Conservation (phyloP, 257 asterid genomes). For the Handroanthus guayacan region DNA sequence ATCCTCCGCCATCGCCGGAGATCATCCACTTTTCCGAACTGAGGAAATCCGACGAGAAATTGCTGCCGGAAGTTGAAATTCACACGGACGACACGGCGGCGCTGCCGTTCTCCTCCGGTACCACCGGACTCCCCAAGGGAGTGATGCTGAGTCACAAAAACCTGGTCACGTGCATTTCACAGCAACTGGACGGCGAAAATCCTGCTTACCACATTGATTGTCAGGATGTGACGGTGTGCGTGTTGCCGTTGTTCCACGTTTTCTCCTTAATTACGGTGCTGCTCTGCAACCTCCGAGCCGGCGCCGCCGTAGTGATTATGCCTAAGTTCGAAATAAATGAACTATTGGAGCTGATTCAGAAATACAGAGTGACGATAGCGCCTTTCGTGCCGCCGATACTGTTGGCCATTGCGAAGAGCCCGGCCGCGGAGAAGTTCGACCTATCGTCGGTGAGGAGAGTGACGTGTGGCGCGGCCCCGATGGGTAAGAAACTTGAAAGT, state of each 20-base stretch:
- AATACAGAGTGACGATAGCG: slow-evolving; percentile 53
- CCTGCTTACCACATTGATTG: slow-evolving; percentile 40
- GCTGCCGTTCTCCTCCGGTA: slow-evolving; percentile 68
- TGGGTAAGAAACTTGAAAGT: slow-evolving; percentile 50
- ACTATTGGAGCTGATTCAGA: slow-evolving; percentile 45
- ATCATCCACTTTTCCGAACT: slow-evolving; percentile 43
- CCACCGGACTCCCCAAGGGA: slow-evolving; percentile 67
- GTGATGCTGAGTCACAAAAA: slow-evolving; percentile 69
- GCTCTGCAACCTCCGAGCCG: slow-evolving; percentile 47
- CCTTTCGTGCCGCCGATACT: slow-evolving; percentile 70
- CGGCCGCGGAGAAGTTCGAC: slow-evolving; percentile 44
- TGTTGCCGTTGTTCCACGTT: slow-evolving; percentile 63
- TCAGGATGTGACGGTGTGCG: slow-evolving; percentile 48
- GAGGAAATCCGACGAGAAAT: slow-evolving; percentile 43
- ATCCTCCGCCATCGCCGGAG: slow-evolving; percentile 39
- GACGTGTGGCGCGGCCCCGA: slow-evolving; percentile 62
- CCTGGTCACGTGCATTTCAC: slow-evolving; percentile 52
- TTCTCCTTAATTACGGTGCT: slow-evolving; percentile 49
- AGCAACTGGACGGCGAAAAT: slow-evolving; percentile 62
- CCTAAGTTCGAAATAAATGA: slow-evolving; percentile 51
- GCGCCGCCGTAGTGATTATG: slow-evolving; percentile 54
- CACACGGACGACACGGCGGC: slow-evolving; percentile 49
- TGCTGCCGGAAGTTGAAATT: slow-evolving; percentile 38
- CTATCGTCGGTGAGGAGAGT: slow-evolving; percentile 66
- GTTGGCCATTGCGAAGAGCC: slow-evolving; percentile 52